A percentile compares a stretch with the other conserved stretches of the same genome.
These are phyloP conservation scores for Cucurbita pepo DNA, from an alignment of 306 rosid genomes.

Conservation along the genomic window DNA sequence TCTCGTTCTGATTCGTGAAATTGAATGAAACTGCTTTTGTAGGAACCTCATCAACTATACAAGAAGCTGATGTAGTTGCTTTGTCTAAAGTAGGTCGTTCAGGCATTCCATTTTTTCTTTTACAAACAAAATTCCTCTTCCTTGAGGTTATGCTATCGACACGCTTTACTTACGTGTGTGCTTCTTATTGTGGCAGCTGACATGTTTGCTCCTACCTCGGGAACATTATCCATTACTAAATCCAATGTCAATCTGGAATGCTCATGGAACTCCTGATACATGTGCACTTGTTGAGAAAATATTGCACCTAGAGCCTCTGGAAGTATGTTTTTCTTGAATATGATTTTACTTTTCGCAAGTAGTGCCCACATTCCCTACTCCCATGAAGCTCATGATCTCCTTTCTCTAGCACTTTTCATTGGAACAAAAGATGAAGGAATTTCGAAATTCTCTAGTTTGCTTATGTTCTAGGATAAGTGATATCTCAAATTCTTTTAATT, in stretches of 20 bases:
- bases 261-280: conserved; percentile 40
- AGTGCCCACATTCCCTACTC: background rate
- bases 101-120: background rate
- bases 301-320: conserved; percentile 80
- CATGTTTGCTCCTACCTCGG: conserved; percentile 63
- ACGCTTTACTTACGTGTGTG: conserved; percentile 8
- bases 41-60: conserved; percentile 43
- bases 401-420: background rate
- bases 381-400: background rate
- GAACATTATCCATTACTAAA: conserved; percentile 49
- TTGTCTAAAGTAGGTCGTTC: conserved; percentile 41
- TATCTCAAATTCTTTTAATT: background rate
- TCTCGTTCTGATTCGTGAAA: background rate
- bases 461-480: background rate
- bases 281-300: conserved; percentile 75
- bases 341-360: background rate
- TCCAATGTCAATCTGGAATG: conserved; percentile 77
- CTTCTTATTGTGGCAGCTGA: conserved; percentile 47
- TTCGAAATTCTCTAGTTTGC: background rate
- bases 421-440: background rate
- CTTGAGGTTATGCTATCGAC: background rate
- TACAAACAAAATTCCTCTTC: background rate
- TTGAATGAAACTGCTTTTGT: conserved; percentile 10
- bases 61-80: conserved; percentile 65
- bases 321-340: conserved; percentile 30